phyloP scores from a whole-genome alignment of 306 rosid genomes.

The Bauhinia variegata region DNA sequence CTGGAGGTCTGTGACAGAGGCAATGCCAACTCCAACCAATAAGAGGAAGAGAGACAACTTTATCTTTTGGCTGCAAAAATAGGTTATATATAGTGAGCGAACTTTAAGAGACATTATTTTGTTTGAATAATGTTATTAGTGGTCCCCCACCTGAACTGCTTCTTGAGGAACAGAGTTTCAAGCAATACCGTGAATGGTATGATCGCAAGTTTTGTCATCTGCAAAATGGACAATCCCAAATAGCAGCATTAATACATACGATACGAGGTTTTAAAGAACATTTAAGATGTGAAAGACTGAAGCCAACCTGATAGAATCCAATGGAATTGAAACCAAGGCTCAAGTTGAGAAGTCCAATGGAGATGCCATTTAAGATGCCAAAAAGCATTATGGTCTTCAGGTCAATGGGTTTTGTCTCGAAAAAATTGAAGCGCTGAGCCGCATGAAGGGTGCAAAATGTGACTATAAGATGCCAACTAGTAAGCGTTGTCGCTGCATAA shows the following conservation, averaged over 20 bases:
- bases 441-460: constrained; percentile 91
- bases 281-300: neutral
- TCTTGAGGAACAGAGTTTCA: constrained; percentile 79
- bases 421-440: constrained; percentile 79
- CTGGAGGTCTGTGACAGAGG: constrained; percentile 95
- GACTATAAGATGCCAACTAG: constrained; percentile 98
- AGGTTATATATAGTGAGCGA: constrained; percentile 11
- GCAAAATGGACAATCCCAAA: constrained; percentile 30
- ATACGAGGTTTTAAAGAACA: neutral
- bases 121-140: too few relatives aligned
- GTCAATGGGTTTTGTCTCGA: constrained; percentile 77
- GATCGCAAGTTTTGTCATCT: constrained; percentile 99
- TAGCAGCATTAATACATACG: neutral
- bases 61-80: constrained; percentile 71
- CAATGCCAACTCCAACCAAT: constrained; percentile 94
- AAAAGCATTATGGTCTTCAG: constrained; percentile 82
- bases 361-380: constrained; percentile 86
- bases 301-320: constrained; percentile 91
- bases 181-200: constrained; percentile 92
- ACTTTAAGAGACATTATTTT: too few relatives aligned
- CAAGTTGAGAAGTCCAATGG: constrained; percentile 94
- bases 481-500: constrained; percentile 82
- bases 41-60: constrained; percentile 75
- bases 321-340: constrained; percentile 95
- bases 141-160: too few relatives aligned